Percentiles rank a stretch among this genome's conserved stretches.
phyloP scores from a whole-genome alignment of 106 monocot genomes.

The Hemerocallis citrina region DNA sequence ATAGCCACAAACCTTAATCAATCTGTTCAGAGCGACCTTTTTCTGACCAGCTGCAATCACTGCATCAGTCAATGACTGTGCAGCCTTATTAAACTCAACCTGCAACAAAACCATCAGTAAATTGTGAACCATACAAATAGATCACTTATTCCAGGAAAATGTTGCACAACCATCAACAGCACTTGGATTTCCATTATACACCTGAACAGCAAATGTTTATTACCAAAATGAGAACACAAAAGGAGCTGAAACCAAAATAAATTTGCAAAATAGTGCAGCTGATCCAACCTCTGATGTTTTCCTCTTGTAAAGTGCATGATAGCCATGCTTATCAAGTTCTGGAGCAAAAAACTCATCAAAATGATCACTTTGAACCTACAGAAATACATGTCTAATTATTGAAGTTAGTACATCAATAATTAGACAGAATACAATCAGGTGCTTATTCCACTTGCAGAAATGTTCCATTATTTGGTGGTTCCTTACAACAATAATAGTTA shows the following conservation, averaged over 20 bases:
- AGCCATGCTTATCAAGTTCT: constrained; percentile 98
- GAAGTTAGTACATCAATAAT: too few species aligned
- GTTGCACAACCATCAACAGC: constrained; percentile 93
- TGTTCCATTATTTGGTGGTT: too few species aligned
- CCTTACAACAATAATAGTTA: too few species aligned
- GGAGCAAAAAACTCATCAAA: constrained; percentile 94
- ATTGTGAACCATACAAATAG: constrained; percentile 3
- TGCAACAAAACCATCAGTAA: constrained; percentile 15
- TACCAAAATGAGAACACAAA: neutral
- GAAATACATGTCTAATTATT: too few species aligned
- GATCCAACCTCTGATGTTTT: constrained; percentile 69
- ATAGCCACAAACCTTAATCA: constrained; percentile 59
- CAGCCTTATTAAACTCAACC: constrained; percentile 99
- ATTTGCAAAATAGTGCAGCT: neutral
- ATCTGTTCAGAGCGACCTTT: constrained; percentile 66
- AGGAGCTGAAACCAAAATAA: neutral
- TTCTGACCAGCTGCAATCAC: constrained; percentile 67
- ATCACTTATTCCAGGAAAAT: constrained; percentile 28
- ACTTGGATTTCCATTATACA: constrained; percentile 60
- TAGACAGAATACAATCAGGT: too few species aligned
- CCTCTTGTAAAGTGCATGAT: constrained; percentile 88
- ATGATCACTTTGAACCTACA: constrained; percentile 82
- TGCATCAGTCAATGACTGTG: constrained; percentile 89
- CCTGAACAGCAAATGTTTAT: constrained; percentile 24
- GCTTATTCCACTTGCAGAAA: too few species aligned